Conservation (phyloP, 345 rosid species). For the Bruguiera sexangula region DNA sequence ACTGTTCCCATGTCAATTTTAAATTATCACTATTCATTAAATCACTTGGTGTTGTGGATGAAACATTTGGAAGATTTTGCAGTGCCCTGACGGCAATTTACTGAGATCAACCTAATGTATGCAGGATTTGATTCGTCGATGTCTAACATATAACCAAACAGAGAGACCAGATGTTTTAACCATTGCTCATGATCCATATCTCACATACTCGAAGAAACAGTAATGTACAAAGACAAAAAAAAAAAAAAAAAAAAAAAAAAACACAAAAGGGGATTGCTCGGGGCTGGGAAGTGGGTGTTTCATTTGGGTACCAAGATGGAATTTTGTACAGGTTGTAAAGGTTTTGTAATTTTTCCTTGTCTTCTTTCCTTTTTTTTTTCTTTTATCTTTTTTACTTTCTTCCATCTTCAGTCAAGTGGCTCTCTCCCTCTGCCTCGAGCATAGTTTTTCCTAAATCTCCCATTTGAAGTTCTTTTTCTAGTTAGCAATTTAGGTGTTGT, state of each 20-base stretch:
- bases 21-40: too few species aligned
- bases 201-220: conserved; percentile 63
- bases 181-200: conserved; percentile 82
- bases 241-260: conserved; percentile 21
- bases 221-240: conserved; percentile 25
- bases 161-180: conserved; percentile 91
- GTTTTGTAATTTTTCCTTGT: conserved; percentile 18
- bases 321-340: conserved; percentile 53
- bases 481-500: not conserved
- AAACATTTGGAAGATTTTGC: too few species aligned
- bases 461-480: not conserved
- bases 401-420: not conserved
- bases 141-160: conserved; percentile 82
- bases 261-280: conserved; percentile 8
- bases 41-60: too few species aligned
- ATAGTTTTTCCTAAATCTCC: not conserved
- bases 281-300: conserved; percentile 22
- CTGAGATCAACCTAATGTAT: not conserved
- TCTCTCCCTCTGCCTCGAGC: not conserved
- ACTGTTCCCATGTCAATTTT: too few species aligned
- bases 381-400: not conserved
- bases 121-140: conserved; percentile 89
- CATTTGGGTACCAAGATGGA: conserved; percentile 10
- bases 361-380: not conserved
- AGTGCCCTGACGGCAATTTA: too few species aligned